A percentile compares a stretch with the other conserved stretches of the same genome.
phyloP scores from a whole-genome alignment of 495 filamentous ascomycete species.

The Acidomyces sp. region DNA sequence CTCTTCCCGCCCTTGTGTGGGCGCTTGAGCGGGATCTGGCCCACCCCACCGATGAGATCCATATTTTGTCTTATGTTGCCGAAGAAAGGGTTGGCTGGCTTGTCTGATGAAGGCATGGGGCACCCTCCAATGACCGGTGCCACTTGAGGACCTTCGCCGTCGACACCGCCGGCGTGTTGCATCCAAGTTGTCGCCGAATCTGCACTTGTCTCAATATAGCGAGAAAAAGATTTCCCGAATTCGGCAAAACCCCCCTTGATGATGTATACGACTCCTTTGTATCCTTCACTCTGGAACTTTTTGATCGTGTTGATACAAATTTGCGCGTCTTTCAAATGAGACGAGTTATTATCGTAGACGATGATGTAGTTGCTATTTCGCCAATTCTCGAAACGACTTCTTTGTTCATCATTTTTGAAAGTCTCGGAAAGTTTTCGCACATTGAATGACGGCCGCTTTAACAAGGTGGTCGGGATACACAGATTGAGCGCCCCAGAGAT shows the following conservation, averaged over 20 bases:
- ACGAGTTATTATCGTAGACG: constrained; percentile 71
- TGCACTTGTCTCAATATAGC: constrained; percentile 14
- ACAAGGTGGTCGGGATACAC: constrained; percentile 85
- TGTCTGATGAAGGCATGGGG: constrained; percentile 55
- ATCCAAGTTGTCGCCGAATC: not conserved
- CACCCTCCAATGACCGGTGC: constrained; percentile 81
- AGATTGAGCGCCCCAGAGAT: constrained; percentile 74
- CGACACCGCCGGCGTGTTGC: not conserved
- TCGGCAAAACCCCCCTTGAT: constrained; percentile 44
- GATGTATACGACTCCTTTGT: constrained; percentile 58
- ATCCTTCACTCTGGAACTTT: constrained; percentile 81
- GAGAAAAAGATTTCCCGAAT: constrained; percentile 40
- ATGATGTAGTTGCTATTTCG: constrained; percentile 58
- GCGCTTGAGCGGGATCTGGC: constrained; percentile 66
- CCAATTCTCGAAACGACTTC: constrained; percentile 67
- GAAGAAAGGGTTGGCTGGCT: constrained; percentile 78
- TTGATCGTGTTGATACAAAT: constrained; percentile 73
- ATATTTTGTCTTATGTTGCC: constrained; percentile 93
- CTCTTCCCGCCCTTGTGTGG: constrained; percentile 44
- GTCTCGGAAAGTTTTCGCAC: constrained; percentile 80
- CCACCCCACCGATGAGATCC: constrained; percentile 87
- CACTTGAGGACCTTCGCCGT: constrained; percentile 32
- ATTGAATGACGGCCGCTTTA: constrained; percentile 85
- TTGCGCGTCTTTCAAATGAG: constrained; percentile 61
- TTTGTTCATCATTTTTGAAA: constrained; percentile 63